phyloP scores from a whole-genome alignment of 2,329 filamentous ascomycete species.

The Ilyonectria sp. region DNA sequence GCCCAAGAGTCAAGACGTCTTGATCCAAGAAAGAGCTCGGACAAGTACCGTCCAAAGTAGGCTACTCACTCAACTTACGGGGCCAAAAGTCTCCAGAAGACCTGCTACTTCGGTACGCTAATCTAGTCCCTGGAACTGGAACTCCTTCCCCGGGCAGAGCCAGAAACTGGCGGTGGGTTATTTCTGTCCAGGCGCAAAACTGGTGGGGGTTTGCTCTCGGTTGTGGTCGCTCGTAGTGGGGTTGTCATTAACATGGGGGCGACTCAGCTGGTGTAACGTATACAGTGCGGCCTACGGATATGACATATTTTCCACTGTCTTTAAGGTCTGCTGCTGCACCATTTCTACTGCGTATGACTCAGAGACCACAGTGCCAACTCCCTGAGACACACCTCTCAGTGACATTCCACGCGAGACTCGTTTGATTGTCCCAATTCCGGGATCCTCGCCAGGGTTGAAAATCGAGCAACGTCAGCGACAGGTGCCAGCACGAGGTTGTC shows the following conservation, averaged over 20 bases:
- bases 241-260: constrained; percentile 26
- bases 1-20: neutral
- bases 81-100: neutral
- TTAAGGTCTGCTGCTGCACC: neutral
- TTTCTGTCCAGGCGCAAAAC: constrained; percentile 21
- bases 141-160: constrained; percentile 21
- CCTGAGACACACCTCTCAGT: constrained; percentile 25
- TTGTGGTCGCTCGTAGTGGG: constrained; percentile 19
- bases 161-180: constrained; percentile 24
- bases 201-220: constrained; percentile 14
- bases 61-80: neutral
- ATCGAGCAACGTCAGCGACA: constrained; percentile 33
- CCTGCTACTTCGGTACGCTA: constrained; percentile 16
- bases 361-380: constrained; percentile 39
- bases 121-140: constrained; percentile 28
- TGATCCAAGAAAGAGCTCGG: neutral
- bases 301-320: constrained; percentile 9
- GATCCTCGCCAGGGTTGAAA: constrained; percentile 30
- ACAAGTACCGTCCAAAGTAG: constrained; percentile 1
- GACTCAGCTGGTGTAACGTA: constrained; percentile 1
- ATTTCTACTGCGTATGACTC: constrained; percentile 32
- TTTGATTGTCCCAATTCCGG: constrained; percentile 37
- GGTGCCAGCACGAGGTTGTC: constrained; percentile 31
- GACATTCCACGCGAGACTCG: constrained; percentile 27
- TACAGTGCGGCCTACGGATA: neutral